Evolutionary conservation across 441 rosid genomes (phyloP).

Genomic region (Populus hybrid): DNA sequence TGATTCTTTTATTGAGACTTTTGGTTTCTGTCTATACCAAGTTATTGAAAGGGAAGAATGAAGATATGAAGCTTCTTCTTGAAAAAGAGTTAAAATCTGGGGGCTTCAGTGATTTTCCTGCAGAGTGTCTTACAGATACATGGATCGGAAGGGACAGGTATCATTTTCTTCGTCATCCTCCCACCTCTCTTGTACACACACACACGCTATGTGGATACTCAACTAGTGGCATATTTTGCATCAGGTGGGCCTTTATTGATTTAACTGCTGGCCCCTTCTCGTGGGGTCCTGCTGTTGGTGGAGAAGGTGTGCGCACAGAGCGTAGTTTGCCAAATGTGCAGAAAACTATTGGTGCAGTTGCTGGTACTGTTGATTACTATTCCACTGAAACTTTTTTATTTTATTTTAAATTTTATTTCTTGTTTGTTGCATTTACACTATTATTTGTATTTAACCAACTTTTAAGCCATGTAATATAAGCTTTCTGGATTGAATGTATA

Average conservation of each 20-base stretch:
- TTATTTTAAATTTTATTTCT: background rate
- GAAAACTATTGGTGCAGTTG: conserved; percentile 94
- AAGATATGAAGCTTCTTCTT: conserved; percentile 62
- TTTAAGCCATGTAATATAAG: background rate
- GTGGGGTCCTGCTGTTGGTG: conserved; percentile 99
- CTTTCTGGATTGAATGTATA: background rate
- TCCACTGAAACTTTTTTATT: background rate
- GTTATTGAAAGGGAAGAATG: conserved; percentile 71
- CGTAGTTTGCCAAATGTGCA: conserved; percentile 90
- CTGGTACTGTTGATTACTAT: conserved; percentile 48
- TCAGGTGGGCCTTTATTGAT: conserved; percentile 97
- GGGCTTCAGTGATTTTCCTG: conserved; percentile 62
- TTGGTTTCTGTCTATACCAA: conserved; percentile 27
- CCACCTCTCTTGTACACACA: background rate
- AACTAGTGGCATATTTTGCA: conserved; percentile 18
- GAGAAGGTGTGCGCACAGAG: conserved; percentile 97
- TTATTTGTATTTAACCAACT: conserved; percentile 1
- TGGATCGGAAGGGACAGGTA: conserved; percentile 99
- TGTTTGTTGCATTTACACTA: background rate
- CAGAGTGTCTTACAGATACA: conserved; percentile 93
- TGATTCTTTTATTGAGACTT: background rate
- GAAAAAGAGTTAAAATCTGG: conserved; percentile 69
- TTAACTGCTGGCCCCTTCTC: conserved; percentile 95
- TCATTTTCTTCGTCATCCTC: conserved; percentile 28
- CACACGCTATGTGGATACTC: background rate